Conservation (phyloP, 441 rosid species). For the Eruca vesicaria region DNA sequence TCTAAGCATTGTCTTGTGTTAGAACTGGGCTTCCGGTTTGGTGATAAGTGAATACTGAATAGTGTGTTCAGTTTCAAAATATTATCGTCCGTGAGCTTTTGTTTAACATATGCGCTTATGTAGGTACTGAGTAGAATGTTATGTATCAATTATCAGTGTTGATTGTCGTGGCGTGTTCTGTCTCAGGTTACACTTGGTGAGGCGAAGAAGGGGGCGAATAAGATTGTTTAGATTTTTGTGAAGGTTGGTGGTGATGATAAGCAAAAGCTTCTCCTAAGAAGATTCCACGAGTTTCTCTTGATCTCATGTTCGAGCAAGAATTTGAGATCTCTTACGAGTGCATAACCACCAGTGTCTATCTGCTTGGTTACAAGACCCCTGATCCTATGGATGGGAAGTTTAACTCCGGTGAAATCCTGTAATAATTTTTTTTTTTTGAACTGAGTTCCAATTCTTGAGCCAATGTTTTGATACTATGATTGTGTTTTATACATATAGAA, state of each 20-base stretch:
- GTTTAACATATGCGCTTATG: neutral
- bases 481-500: neutral
- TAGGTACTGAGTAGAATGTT: conserved; percentile 80
- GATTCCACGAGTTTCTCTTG: conserved; percentile 56
- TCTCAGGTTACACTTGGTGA: conserved; percentile 66
- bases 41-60: neutral
- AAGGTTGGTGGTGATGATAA: conserved; percentile 31
- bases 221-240: conserved; percentile 41
- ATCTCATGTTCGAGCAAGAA: conserved; percentile 62
- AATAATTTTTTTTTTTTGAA: too few relatives aligned
- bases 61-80: neutral
- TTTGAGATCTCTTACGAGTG: conserved; percentile 80
- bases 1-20: neutral
- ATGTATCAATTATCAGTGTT: neutral
- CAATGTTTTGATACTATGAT: neutral
- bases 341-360: conserved; percentile 58
- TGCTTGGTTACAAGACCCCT: conserved; percentile 50
- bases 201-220: conserved; percentile 40
- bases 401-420: neutral
- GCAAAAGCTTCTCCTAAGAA: conserved; percentile 50
- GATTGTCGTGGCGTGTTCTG: neutral
- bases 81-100: neutral
- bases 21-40: neutral
- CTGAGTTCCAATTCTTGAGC: neutral
- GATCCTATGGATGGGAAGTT: conserved; percentile 1